These are phyloP conservation scores for Flaveria linearis DNA, from an alignment of 129 eudicot species.

Conservation along the genomic window DNA sequence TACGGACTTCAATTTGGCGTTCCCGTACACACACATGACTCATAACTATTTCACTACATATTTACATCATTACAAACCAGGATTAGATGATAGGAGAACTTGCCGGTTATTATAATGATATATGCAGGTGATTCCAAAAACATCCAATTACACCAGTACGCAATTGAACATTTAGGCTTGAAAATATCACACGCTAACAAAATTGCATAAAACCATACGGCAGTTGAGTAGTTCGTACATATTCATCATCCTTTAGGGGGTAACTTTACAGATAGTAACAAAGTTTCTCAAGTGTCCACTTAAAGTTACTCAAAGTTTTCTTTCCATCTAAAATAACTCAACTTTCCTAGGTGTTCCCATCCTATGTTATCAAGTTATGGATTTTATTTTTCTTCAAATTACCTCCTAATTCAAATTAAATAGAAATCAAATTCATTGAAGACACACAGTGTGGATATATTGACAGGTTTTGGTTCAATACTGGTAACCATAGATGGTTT, in stretches of 20 bases:
- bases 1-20: not conserved
- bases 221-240: too few species aligned
- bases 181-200: not conserved
- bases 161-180: too few species aligned
- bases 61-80: not conserved
- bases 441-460: conserved; percentile 85
- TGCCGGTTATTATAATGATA: not conserved
- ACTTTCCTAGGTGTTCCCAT: too few species aligned
- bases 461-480: conserved; percentile 82
- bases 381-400: too few species aligned
- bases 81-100: not conserved
- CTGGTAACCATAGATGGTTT: conserved; percentile 43
- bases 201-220: too few species aligned
- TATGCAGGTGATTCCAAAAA: not conserved
- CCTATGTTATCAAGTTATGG: too few species aligned
- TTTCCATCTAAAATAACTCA: too few species aligned
- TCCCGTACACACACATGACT: not conserved
- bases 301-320: too few species aligned
- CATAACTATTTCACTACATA: not conserved
- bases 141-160: not conserved
- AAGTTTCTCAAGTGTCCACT: too few species aligned
- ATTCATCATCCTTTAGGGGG: too few species aligned
- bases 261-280: too few species aligned
- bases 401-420: too few species aligned
- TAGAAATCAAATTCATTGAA: conserved; percentile 53